Percentiles rank a stretch among this genome's conserved stretches.
phyloP scores from a whole-genome alignment of 805 yeast genomes.

The Cyberlindnera galapagoensis region DNA sequence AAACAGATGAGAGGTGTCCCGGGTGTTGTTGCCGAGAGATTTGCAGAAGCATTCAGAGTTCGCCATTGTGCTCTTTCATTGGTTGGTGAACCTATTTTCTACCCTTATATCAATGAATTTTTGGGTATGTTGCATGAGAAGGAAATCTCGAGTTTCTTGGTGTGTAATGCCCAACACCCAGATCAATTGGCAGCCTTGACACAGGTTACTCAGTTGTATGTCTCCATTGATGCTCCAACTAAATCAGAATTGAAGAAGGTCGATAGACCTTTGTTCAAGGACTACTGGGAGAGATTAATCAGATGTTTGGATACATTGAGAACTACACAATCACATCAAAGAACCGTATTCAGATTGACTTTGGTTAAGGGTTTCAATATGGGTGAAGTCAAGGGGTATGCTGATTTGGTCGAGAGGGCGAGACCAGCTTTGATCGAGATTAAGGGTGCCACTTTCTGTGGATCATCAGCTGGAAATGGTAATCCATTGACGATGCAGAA shows the following conservation, averaged over 20 bases:
- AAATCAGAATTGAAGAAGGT: constrained; percentile 72
- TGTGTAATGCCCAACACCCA: constrained; percentile 96
- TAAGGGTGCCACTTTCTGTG: constrained; percentile 94
- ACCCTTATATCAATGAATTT: constrained; percentile 85
- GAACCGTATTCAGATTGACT: constrained; percentile 88
- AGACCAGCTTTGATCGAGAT: constrained; percentile 85
- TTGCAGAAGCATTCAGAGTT: constrained; percentile 85
- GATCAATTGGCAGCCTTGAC: constrained; percentile 61
- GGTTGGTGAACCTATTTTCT: constrained; percentile 93
- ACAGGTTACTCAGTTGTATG: constrained; percentile 86
- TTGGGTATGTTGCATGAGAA: constrained; percentile 72
- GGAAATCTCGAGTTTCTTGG: constrained; percentile 80
- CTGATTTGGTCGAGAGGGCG: constrained; percentile 78
- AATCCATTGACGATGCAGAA: constrained; percentile 93
- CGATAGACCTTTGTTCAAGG: constrained; percentile 83
- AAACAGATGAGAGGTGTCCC: constrained; percentile 96
- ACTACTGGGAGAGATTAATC: constrained; percentile 86
- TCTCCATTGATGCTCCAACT: constrained; percentile 91
- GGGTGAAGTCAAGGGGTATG: constrained; percentile 73
- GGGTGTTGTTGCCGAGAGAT: constrained; percentile 83
- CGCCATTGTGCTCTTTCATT: constrained; percentile 87
- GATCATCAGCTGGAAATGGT: constrained; percentile 76
- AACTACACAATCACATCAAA: constrained; percentile 69
- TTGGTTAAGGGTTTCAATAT: constrained; percentile 90
- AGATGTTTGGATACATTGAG: constrained; percentile 73